Conservation (phyloP, 345 rosid species). For the Carallia brachiata region DNA sequence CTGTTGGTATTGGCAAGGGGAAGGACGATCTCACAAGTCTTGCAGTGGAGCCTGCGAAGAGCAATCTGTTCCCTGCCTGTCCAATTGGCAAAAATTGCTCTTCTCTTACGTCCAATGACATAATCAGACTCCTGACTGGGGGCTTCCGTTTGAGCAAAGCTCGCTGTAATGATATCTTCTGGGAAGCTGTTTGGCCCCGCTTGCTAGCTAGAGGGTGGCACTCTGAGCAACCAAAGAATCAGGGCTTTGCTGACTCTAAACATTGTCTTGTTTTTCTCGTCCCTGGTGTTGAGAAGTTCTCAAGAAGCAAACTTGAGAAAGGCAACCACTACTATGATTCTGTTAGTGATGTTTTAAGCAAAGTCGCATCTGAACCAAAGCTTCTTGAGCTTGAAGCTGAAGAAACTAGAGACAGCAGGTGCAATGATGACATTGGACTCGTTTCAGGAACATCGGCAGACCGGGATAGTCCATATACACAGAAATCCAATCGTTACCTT, state of each 20-base stretch:
- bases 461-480: slow-evolving; percentile 43
- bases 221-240: slow-evolving; percentile 62
- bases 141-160: slow-evolving; percentile 66
- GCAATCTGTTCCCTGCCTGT: slow-evolving; percentile 40
- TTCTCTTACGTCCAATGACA: slow-evolving; percentile 52
- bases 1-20: slow-evolving; percentile 68
- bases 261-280: slow-evolving; percentile 57
- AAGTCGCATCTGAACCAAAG: slow-evolving; percentile 64
- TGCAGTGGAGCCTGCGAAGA: slow-evolving; percentile 39
- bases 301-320: slow-evolving; percentile 61
- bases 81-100: slow-evolving; percentile 45
- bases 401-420: slow-evolving; percentile 27
- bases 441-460: slow-evolving; percentile 33
- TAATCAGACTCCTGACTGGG: slow-evolving; percentile 53
- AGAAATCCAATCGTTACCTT: slow-evolving; percentile 45
- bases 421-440: slow-evolving; percentile 31
- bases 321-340: slow-evolving; percentile 74
- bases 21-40: slow-evolving; percentile 61
- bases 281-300: slow-evolving; percentile 67
- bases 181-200: slow-evolving; percentile 91
- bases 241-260: slow-evolving; percentile 37
- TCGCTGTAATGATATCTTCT: slow-evolving; percentile 65
- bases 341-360: slow-evolving; percentile 57
- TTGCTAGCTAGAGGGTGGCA: slow-evolving; percentile 78
- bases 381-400: slow-evolving; percentile 60